Conservation (phyloP, 805 yeast species). For the Starmerella powellii region DNA sequence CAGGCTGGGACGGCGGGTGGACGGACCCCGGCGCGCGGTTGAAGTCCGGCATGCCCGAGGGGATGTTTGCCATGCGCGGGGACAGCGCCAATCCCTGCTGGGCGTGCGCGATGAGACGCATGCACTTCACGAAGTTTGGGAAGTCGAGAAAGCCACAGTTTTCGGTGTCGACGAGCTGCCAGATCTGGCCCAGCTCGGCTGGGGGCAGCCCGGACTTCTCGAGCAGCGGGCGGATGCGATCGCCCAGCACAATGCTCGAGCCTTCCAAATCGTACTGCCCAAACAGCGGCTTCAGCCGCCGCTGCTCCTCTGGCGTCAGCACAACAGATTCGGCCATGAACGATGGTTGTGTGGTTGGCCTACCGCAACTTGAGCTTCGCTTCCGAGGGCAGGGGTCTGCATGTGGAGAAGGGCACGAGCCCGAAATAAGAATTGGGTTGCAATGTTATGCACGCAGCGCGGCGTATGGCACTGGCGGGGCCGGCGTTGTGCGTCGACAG, state of each 20-base stretch:
- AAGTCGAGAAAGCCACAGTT: conserved; percentile 76
- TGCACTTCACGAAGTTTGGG: conserved; percentile 68
- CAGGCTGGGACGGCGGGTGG: neutral
- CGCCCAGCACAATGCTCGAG: conserved; percentile 78
- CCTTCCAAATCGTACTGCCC: conserved; percentile 65
- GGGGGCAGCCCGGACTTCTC: conserved; percentile 80
- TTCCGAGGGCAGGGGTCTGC: no score
- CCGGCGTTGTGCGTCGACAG: no score
- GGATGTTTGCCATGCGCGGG: conserved; percentile 38
- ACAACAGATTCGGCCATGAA: conserved; percentile 17
- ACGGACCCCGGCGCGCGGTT: conserved; percentile 24
- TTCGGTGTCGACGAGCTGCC: conserved; percentile 88
- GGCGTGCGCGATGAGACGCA: conserved; percentile 79
- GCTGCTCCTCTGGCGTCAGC: conserved; percentile 65
- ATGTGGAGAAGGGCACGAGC: neutral
- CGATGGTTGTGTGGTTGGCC: neutral
- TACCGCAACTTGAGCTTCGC: no score
- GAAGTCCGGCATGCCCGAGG: conserved; percentile 59
- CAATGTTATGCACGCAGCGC: no score
- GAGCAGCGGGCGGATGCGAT: conserved; percentile 65
- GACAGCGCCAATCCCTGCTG: conserved; percentile 59
- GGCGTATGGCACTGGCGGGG: no score
- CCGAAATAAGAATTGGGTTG: neutral
- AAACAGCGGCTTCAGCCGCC: conserved; percentile 62
- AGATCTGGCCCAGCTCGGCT: conserved; percentile 68